Evolutionary conservation across 2,329 filamentous ascomycete species (phyloP).

Genomic region (Apiospora pterosperma): DNA sequence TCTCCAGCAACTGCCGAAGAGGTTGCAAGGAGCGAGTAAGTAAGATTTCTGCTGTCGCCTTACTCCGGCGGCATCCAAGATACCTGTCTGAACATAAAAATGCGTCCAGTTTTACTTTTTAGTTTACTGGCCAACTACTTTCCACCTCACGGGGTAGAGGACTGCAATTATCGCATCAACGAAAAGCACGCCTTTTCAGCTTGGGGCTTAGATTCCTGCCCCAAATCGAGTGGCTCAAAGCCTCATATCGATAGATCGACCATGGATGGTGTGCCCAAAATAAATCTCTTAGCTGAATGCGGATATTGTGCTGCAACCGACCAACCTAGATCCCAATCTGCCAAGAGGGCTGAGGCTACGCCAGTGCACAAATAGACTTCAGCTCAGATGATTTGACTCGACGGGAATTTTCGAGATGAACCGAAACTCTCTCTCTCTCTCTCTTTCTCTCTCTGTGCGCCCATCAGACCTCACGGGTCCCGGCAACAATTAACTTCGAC

Average conservation of each 20-base stretch:
- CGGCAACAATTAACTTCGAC: neutral
- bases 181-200: neutral
- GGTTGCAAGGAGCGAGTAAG: neutral
- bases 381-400: neutral
- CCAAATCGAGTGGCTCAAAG: neutral
- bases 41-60: neutral
- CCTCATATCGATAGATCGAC: neutral
- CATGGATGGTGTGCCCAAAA: neutral
- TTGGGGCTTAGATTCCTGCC: neutral
- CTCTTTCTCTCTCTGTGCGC: neutral
- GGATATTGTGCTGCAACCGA: neutral
- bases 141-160: too few relatives aligned
- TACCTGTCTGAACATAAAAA: too few relatives aligned
- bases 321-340: neutral
- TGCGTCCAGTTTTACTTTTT: too few relatives aligned
- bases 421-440: neutral
- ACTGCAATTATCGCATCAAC: neutral
- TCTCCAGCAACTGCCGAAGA: neutral
- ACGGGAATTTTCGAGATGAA: neutral
- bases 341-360: neutral
- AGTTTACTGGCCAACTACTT: too few relatives aligned
- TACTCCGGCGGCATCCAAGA: neutral
- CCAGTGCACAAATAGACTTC: neutral
- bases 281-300: neutral
- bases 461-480: neutral